Percentiles rank a stretch among this genome's conserved stretches.
Evolutionary conservation across 2,329 filamentous ascomycete genomes (phyloP).

Genomic region (Epichloe sylvatica): DNA sequence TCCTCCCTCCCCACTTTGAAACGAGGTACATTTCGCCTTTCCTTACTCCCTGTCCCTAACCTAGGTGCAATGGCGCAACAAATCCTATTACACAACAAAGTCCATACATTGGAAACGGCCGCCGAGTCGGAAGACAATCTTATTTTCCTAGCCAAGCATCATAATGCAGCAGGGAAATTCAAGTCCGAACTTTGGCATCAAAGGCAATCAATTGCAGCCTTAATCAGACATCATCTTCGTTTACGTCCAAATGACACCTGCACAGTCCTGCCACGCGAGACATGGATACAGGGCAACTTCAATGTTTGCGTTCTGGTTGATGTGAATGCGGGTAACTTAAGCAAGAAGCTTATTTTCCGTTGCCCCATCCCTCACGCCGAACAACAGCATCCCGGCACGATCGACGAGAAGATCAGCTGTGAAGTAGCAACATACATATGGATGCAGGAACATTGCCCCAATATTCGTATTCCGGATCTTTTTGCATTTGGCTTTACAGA

Average conservation of each 20-base stretch:
- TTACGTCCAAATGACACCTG: constrained; percentile 7
- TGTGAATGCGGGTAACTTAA: neutral
- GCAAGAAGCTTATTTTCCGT: constrained; percentile 5
- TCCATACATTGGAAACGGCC: too few species aligned
- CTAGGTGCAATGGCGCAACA: too few species aligned
- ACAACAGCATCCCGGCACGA: constrained; percentile 9
- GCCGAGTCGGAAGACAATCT: too few species aligned
- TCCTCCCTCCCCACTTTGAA: too few species aligned
- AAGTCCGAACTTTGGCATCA: too few species aligned
- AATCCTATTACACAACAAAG: too few species aligned
- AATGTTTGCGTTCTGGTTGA: constrained; percentile 10
- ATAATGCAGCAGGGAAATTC: too few species aligned
- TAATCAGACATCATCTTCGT: constrained; percentile 7
- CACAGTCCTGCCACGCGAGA: constrained; percentile 5
- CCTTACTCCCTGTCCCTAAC: too few species aligned
- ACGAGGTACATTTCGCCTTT: too few species aligned
- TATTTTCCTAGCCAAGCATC: too few species aligned
- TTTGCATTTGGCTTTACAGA: constrained; percentile 10
- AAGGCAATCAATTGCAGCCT: too few species aligned
- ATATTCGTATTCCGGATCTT: constrained; percentile 15
- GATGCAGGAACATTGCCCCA: too few species aligned
- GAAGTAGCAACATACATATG: constrained; percentile 18
- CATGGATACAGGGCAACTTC: constrained; percentile 11
- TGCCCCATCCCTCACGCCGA: constrained; percentile 11
- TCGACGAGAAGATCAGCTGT: constrained; percentile 20